Conservation (phyloP, 2,329 filamentous ascomycete genomes). For the Penicillium sp. region DNA sequence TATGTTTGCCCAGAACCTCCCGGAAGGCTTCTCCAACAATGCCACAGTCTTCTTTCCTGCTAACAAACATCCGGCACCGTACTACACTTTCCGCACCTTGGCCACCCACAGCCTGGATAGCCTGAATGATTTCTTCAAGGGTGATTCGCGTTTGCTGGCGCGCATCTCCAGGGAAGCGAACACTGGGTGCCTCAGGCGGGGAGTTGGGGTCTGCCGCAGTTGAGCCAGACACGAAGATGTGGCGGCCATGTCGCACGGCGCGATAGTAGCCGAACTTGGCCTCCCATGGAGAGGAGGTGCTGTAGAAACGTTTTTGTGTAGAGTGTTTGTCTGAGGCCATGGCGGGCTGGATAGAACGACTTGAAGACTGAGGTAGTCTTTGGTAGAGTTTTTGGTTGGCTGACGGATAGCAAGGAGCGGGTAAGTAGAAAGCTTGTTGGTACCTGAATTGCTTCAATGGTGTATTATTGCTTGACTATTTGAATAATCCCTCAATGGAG, state of each 20-base stretch:
- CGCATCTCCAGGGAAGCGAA: constrained; percentile 36
- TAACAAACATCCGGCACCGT: constrained; percentile 40
- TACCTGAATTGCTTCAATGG: background rate
- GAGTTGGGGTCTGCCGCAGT: constrained; percentile 39
- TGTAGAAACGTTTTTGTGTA: constrained; percentile 28
- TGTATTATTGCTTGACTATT: background rate
- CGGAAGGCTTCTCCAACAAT: constrained; percentile 33
- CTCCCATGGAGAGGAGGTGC: constrained; percentile 41
- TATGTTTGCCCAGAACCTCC: constrained; percentile 30
- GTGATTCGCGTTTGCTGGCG: constrained; percentile 33
- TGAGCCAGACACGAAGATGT: constrained; percentile 43
- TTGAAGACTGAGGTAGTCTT: background rate
- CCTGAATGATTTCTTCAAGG: constrained; percentile 30
- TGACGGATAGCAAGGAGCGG: background rate
- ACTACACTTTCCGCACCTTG: constrained; percentile 35
- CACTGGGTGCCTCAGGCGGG: constrained; percentile 27
- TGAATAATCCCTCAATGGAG: background rate
- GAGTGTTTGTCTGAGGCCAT: background rate
- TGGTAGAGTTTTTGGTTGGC: background rate
- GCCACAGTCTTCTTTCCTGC: constrained; percentile 30
- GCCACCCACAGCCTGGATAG: constrained; percentile 36
- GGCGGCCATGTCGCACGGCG: constrained; percentile 37
- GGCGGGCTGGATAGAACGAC: background rate
- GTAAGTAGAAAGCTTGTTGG: background rate
- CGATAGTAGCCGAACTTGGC: constrained; percentile 41